Conservation (phyloP, 2,329 filamentous ascomycete species). For the Aspergillus sp. region DNA sequence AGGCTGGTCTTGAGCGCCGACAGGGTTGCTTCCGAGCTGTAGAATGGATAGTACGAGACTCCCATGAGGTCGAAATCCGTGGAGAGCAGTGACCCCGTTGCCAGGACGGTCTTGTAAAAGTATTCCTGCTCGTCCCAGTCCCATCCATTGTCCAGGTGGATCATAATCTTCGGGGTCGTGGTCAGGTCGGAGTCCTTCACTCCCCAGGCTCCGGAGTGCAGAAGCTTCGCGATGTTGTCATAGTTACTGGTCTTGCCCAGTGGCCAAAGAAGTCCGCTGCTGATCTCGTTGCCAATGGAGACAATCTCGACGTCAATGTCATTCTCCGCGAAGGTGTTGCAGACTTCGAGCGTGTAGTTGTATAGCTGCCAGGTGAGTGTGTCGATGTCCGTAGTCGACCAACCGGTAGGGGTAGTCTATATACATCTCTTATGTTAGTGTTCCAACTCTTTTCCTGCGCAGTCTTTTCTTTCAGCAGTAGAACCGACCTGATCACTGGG, state of each 20-base stretch:
- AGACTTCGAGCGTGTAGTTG: slow-evolving; percentile 67
- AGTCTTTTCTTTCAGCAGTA: background rate
- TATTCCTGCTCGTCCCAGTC: slow-evolving; percentile 66
- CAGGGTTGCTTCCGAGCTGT: slow-evolving; percentile 61
- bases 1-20: slow-evolving; percentile 58
- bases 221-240: slow-evolving; percentile 63
- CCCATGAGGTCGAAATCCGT: slow-evolving; percentile 71
- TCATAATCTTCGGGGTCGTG: slow-evolving; percentile 67
- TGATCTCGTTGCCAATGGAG: slow-evolving; percentile 74
- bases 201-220: slow-evolving; percentile 65
- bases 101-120: slow-evolving; percentile 64
- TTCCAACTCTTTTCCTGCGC: background rate
- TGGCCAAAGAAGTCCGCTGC: slow-evolving; percentile 66
- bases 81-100: slow-evolving; percentile 51
- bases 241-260: slow-evolving; percentile 59
- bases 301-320: slow-evolving; percentile 63
- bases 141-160: slow-evolving; percentile 77
- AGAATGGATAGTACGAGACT: slow-evolving; percentile 74
- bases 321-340: slow-evolving; percentile 61
- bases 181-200: slow-evolving; percentile 64
- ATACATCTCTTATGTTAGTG: background rate
- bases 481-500: slow-evolving; percentile 58
- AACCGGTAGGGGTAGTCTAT: slow-evolving; percentile 60
- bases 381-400: slow-evolving; percentile 60
- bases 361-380: slow-evolving; percentile 64